Base-by-base conservation (phyloP, 306 rosid genomes). In the Lathyrus aphaca region DNA sequence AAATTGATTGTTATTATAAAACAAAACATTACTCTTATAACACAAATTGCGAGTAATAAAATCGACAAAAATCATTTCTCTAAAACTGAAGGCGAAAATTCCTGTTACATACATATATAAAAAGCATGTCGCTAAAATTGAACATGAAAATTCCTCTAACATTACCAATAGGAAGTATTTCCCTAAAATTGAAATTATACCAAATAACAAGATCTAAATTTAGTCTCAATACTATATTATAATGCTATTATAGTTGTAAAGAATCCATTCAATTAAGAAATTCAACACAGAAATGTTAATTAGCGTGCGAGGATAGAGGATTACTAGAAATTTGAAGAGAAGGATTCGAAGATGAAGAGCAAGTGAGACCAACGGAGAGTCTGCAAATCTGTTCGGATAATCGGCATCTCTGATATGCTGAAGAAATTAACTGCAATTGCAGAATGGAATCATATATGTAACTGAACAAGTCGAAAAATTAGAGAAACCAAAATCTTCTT, bases 361-460 rank as follows among this genome's bases (percentile, higher is more conserved):
- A 51, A 73, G 76, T 74, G 80, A 90, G 88, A 73, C 68, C 15
- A 57, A 86, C 70, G 0, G 94, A 86, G 59, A 90, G 82, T 54
- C 94, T 75, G 85, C 96, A 90, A 54, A 85, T 78, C 64, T 81
- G 85, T 38, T 68, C 85, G 59, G 91, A 88, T 15, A 81, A 55
- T 46, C 92, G 91, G 88, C 96, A 92, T 74, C 98, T 69, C 80
- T 79, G 93, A 60, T 71, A 83, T 14, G 98, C 89, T 32, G 82
- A 86, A 64, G 93, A 85, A 66, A 93, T 82, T 58, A 93, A 62
- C 98, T 90, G 87, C 73, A 46, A 57, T 66, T 2, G 25, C 2
- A 43, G 3, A 66, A 29, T 49, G 16, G 18, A 25, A 21, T 74
- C 29, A 38, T 46, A 17, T 25, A 56, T 16, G 30, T 35, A 54